Evolutionary conservation across 2,329 filamentous ascomycete species (phyloP).

Genomic region (Fusarium stilboides): DNA sequence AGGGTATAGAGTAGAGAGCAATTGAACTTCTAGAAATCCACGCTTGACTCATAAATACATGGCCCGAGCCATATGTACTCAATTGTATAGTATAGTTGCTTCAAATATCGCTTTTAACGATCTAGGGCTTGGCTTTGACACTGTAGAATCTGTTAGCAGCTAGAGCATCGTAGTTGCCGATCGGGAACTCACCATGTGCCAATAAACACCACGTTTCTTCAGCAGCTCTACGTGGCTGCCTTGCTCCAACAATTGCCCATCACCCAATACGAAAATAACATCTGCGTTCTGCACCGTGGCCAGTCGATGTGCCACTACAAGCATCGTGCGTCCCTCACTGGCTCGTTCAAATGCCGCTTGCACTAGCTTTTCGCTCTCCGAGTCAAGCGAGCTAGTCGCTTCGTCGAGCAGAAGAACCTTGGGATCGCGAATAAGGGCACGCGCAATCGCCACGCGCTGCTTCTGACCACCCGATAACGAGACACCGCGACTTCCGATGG

Average conservation of each 20-base stretch:
- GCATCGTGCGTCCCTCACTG: constrained; percentile 73
- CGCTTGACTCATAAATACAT: constrained; percentile 5
- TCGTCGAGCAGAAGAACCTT: constrained; percentile 79
- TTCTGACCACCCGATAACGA: constrained; percentile 80
- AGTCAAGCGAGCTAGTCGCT: constrained; percentile 79
- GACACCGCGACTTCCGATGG: constrained; percentile 77
- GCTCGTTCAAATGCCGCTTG: constrained; percentile 78
- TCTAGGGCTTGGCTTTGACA: constrained; percentile 73
- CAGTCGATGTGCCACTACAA: constrained; percentile 84
- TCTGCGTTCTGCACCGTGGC: constrained; percentile 85
- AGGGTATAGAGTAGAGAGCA: constrained; percentile 31
- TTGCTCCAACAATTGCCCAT: constrained; percentile 69
- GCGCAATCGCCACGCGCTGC: constrained; percentile 78
- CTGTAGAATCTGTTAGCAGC: constrained; percentile 55
- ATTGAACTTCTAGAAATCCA: background rate
- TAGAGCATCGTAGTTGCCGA: background rate
- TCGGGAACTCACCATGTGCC: constrained; percentile 67
- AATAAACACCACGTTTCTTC: constrained; percentile 68
- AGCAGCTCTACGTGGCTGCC: constrained; percentile 68
- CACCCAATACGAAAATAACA: constrained; percentile 83
- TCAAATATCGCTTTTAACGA: constrained; percentile 53
- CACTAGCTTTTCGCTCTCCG: constrained; percentile 72
- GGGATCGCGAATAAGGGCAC: constrained; percentile 77
- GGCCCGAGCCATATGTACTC: background rate
- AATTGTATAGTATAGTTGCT: background rate